phyloP scores from a whole-genome alignment of 129 eudicot genomes.

The Smallanthus sonchifolius region DNA sequence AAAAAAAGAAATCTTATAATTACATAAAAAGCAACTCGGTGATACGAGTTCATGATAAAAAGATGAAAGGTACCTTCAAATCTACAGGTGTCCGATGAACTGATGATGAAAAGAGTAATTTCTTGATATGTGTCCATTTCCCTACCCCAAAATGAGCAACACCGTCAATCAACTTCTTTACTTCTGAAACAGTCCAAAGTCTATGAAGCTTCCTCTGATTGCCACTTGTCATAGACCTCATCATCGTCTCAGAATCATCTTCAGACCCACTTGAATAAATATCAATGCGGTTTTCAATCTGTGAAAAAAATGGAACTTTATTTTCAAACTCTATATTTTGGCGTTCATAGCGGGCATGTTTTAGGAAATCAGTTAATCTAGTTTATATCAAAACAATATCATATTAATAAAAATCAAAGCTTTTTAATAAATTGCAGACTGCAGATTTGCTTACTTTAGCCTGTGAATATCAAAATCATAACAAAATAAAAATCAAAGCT shows the following conservation, averaged over 20 bases:
- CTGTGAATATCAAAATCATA: not conserved
- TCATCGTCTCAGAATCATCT: conserved; percentile 31
- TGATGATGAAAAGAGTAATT: conserved; percentile 60
- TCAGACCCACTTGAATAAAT: conserved; percentile 28
- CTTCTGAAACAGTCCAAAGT: conserved; percentile 77
- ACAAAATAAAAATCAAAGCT: no score
- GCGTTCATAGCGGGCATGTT: not conserved
- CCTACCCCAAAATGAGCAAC: conserved; percentile 81
- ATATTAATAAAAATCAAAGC: not conserved
- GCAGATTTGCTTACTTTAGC: not conserved
- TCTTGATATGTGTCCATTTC: conserved; percentile 81
- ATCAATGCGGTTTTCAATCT: conserved; percentile 15
- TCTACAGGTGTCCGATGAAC: conserved; percentile 80
- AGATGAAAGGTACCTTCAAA: conserved; percentile 57
- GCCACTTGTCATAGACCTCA: conserved; percentile 31
- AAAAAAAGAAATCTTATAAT: not conserved
- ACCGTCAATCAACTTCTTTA: conserved; percentile 74
- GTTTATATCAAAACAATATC: not conserved
- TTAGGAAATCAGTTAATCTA: not conserved
- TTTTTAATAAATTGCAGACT: not conserved
- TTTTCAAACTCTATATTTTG: not conserved
- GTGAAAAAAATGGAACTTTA: not conserved
- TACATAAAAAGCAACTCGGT: not conserved
- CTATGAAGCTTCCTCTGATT: conserved; percentile 58
- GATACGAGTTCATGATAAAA: not conserved